Conservation (phyloP, 768 basidiomycete genomes). For the Trametes sanguinea region DNA sequence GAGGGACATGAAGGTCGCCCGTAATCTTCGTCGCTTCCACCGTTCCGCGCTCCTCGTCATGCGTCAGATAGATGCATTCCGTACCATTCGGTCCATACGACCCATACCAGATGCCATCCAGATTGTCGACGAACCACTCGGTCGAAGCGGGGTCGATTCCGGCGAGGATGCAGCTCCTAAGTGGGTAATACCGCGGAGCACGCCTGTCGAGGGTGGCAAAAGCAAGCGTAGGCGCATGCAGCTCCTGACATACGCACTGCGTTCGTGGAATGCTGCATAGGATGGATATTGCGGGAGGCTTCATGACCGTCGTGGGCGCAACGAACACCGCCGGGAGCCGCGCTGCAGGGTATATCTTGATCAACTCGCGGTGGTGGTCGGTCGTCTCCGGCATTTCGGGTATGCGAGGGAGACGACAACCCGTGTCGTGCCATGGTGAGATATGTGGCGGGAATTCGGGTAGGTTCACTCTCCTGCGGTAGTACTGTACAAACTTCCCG, state of each 20-base stretch:
- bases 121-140: slow-evolving; percentile 5
- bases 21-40: slow-evolving; percentile 24
- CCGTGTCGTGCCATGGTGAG: slow-evolving; percentile 17
- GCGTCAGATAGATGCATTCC: slow-evolving; percentile 16
- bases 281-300: slow-evolving; percentile 22
- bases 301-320: slow-evolving; percentile 2
- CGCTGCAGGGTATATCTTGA: slow-evolving; percentile 21
- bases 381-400: neutral
- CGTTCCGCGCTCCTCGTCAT: neutral
- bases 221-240: slow-evolving; percentile 8
- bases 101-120: slow-evolving; percentile 25
- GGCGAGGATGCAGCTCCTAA: slow-evolving; percentile 2
- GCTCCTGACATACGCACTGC: neutral
- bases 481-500: slow-evolving; percentile 14
- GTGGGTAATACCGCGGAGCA: slow-evolving; percentile 24
- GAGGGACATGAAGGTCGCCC: slow-evolving; percentile 25
- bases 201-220: slow-evolving; percentile 10
- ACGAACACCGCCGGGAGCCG: slow-evolving; percentile 24
- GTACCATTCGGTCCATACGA: slow-evolving; percentile 20
- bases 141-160: slow-evolving; percentile 9
- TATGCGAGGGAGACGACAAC: slow-evolving; percentile 16
- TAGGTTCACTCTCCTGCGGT: slow-evolving; percentile 19
- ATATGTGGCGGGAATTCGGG: slow-evolving; percentile 18
- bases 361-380: slow-evolving; percentile 11
- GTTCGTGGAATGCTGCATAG: neutral